Conservation (phyloP, 495 filamentous ascomycete species). For the Neurospora sp. region DNA sequence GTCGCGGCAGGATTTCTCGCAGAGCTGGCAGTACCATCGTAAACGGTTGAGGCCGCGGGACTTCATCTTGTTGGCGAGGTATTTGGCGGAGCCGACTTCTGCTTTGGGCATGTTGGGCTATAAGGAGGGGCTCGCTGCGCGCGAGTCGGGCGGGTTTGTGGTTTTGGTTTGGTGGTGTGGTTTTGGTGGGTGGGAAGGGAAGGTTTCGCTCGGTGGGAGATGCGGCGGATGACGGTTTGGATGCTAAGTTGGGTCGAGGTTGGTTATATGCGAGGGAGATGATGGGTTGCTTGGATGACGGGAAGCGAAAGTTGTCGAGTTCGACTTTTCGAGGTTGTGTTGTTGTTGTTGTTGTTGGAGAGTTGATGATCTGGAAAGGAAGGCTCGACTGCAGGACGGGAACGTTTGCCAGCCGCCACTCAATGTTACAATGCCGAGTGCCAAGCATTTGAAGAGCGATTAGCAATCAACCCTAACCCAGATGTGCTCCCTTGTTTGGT, state of each 20-base stretch:
- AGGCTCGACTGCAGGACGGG: neutral
- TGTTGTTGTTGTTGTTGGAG: neutral
- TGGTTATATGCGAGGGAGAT: neutral
- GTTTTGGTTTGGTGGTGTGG: neutral
- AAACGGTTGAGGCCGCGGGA: conserved; percentile 77
- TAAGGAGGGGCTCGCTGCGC: conserved; percentile 6
- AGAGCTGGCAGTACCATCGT: conserved; percentile 75
- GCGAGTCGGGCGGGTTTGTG: conserved; percentile 11
- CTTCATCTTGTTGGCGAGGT: conserved; percentile 83
- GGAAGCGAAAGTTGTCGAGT: neutral
- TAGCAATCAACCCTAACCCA: neutral
- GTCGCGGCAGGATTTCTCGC: conserved; percentile 52
- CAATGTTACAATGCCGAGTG: neutral
- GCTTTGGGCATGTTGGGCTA: conserved; percentile 58
- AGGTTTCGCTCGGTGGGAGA: neutral
- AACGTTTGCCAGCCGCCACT: neutral
- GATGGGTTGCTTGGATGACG: neutral
- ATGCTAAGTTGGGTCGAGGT: neutral
- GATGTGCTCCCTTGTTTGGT: neutral
- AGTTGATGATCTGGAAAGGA: neutral
- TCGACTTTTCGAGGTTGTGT: neutral
- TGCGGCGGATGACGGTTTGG: neutral
- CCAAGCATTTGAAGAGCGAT: neutral
- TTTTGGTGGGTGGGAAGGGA: neutral
- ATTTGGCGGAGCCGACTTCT: conserved; percentile 79